Conservation (phyloP, 148 eudicot genomes). For the Arbutus unedo region DNA sequence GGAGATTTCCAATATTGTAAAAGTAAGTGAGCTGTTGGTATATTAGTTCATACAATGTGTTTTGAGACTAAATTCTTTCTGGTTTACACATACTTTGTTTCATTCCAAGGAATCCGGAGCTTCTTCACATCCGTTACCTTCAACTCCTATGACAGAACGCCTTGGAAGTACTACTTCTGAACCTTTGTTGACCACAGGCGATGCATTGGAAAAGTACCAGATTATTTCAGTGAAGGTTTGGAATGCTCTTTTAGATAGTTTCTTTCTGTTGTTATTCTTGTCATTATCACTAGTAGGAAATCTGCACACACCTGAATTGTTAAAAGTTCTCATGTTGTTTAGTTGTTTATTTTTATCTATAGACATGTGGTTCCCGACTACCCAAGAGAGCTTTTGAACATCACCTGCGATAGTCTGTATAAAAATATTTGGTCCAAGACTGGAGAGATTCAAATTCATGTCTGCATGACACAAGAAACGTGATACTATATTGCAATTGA, state of each 20-base stretch:
- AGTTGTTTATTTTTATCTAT: not conserved
- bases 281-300: not conserved
- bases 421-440: not conserved
- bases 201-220: constrained; percentile 88
- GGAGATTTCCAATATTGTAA: constrained; percentile 42
- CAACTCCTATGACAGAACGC: constrained; percentile 48
- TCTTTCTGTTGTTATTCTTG: not conserved
- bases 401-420: not conserved
- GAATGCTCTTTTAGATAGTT: not conserved
- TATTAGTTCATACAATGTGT: not conserved
- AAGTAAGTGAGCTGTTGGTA: constrained; percentile 35
- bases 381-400: not conserved
- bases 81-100: constrained; percentile 22
- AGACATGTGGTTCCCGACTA: not conserved
- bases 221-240: constrained; percentile 71
- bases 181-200: constrained; percentile 74
- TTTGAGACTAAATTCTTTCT: not conserved
- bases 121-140: constrained; percentile 42
- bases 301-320: not conserved
- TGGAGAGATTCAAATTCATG: not conserved
- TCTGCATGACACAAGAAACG: not conserved
- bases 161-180: constrained; percentile 45
- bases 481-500: not conserved
- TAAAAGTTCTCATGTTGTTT: not conserved
- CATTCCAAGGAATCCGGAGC: constrained; percentile 53